Conservation (phyloP, 176 grass and related monocot genomes). For the Eremochloa ophiuroides region DNA sequence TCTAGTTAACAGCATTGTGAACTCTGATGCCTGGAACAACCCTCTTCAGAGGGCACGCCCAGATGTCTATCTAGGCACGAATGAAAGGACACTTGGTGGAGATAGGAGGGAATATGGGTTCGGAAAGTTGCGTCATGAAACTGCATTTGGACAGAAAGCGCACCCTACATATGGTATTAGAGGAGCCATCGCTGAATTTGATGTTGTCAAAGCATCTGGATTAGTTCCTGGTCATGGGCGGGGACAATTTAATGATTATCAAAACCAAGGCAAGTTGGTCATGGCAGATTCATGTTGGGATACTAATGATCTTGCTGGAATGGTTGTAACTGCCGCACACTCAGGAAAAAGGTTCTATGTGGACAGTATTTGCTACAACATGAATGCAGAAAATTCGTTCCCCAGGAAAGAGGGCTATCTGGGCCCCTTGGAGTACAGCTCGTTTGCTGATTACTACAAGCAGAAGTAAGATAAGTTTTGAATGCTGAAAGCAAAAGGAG, state of each 20-base stretch:
- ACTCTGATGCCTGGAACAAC: conserved; percentile 88
- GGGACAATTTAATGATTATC: conserved; percentile 37
- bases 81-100: conserved; percentile 91
- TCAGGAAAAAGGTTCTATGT: conserved; percentile 99
- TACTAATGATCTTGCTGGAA: conserved; percentile 76
- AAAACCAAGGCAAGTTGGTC: conserved; percentile 59
- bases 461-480: conserved; percentile 70
- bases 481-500: conserved; percentile 25
- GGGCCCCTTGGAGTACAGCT: conserved; percentile 89
- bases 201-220: conserved; percentile 98
- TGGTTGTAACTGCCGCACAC: conserved; percentile 92
- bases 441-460: conserved; percentile 98
- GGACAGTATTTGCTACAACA: conserved; percentile 76
- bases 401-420: conserved; percentile 96
- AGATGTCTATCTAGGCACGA: conserved; percentile 95
- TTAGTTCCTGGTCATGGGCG: conserved; percentile 70
- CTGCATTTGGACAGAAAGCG: conserved; percentile 77
- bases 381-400: conserved; percentile 98
- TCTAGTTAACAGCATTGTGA: conserved; percentile 77
- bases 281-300: conserved; percentile 92
- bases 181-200: conserved; percentile 91
- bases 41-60: conserved; percentile 94
- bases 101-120: conserved; percentile 99
- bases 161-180: conserved; percentile 98
- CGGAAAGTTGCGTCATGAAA: conserved; percentile 76